Base-by-base conservation (phyloP, 73 alveolate species). In the Paramecium sonneborni region DNA sequence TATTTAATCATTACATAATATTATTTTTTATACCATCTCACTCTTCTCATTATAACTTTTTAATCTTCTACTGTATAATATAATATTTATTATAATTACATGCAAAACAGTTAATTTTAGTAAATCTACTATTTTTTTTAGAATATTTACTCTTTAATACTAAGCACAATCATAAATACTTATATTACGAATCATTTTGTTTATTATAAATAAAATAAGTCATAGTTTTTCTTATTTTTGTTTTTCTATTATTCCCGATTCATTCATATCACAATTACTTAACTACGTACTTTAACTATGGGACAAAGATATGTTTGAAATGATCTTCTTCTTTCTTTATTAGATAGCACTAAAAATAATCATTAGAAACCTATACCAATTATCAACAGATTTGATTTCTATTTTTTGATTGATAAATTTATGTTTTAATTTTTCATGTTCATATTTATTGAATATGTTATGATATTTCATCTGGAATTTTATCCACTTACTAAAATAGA, bases 371-470 rank as follows among this genome's bases (percentile, higher is more conserved):
- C n/a, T n/a, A n/a, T 74, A 74, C 87, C 87, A 9, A 74, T 74
- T 74, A 7, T 38, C 87, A 35, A 74, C 34, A n/a, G 87, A 30
- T 37, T 74, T 74, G 30, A 74, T 28, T 74, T 74, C 62, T 4
- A 74, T 43, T 38, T 74, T 21, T 74, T 74, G 5, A 38, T 24
- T 35, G 3, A 35, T 32, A 9, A 21, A 21, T 74, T 74, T 21
- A 15, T 35, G 5, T 30, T 74, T 74, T 74, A 28, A 18, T 18
- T 32, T 30, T 37, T 74, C 87, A 74, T 74, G 39, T 18, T 74
- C 87, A 3, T 74, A 74, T 74, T 11, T 74, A 74, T 74, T 74
- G 35, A 74, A 74, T 74, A 74, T 32, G 3, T 74, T 74, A 34
- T 74, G 39, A 9, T 18, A 5, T 38, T 38, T 74, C 87, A 74